These are phyloP conservation scores for Phanerochaete sordida DNA, from an alignment of 768 basidiomycete genomes.

Conservation along the genomic window DNA sequence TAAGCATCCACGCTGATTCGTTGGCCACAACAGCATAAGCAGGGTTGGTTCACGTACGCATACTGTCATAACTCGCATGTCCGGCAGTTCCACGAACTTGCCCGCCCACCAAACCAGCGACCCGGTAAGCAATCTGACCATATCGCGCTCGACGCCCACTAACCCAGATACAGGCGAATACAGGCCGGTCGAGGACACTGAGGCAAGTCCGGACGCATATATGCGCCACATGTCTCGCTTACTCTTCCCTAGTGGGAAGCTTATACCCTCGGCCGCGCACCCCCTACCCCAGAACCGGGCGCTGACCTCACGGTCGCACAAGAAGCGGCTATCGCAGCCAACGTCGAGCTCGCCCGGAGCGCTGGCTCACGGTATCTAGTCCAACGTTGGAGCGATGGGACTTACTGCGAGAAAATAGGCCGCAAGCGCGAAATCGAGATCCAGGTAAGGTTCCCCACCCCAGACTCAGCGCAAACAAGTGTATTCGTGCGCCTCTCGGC, in stretches of 20 bases:
- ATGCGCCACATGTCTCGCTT: not conserved
- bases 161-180: constrained; percentile 50
- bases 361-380: constrained; percentile 88
- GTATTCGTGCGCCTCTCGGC: not conserved
- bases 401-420: constrained; percentile 89
- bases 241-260: constrained; percentile 56
- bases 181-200: constrained; percentile 82
- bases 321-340: constrained; percentile 57
- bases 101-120: constrained; percentile 58
- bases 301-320: constrained; percentile 67
- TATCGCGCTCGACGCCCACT: not conserved
- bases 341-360: constrained; percentile 75
- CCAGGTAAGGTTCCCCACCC: constrained; percentile 60
- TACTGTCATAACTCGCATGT: constrained; percentile 95
- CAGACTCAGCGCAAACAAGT: not conserved
- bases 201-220: constrained; percentile 44
- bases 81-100: constrained; percentile 89
- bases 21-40: constrained; percentile 53
- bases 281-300: constrained; percentile 52
- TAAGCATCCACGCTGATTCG: not conserved
- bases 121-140: constrained; percentile 47
- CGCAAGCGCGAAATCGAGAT: constrained; percentile 89
- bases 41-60: constrained; percentile 97
- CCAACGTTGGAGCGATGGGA: constrained; percentile 89
- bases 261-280: constrained; percentile 74